Evolutionary conservation across 2,329 filamentous ascomycete genomes (phyloP), one percentile per base, ranked within the genome.

Genomic region (Diaporthe sp.): DNA sequence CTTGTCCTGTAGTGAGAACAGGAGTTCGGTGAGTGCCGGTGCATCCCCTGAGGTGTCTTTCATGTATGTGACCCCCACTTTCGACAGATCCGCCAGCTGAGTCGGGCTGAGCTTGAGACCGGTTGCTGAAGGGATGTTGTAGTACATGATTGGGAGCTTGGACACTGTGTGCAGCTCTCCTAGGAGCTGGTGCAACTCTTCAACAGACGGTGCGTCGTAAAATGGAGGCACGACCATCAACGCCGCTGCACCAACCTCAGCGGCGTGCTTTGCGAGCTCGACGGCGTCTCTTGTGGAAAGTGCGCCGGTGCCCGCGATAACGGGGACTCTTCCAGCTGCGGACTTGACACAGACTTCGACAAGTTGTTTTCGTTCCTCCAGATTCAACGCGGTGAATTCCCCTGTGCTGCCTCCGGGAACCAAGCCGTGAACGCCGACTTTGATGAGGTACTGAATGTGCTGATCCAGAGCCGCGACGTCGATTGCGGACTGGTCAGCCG

Each of bases 1-100:
- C 35, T 82, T 77, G 71, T 84, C 81, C 2, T 80, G 78, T 28
- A 83, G 78, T 6, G 78, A 77, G 76, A 89, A 88, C 5, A 89
- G 80, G 19, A 89, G 77, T 73, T 89, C 86, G 2, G 86, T 89
- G 7, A 88, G 79, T 0, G 85, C 86, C 0, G 87, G 87, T 1
- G 83, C 87, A 71, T 89, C 86, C 25, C 87, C 87, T 3, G 87
- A 89, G 0, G 87, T 89, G 77, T 89, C 87, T 78, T 89, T 89
- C 40, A 89, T 78, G 75, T 87, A 88, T 77, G 84, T 85, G 5
- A 88, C 86, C 15, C 87, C 87, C 0, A 86, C 83, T 8, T 85
- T 82, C 4, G 81, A 83, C 3, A 89, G 80, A 0, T 81, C 81
- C 1, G 86, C 87, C 13, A 89, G 82, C 72, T 88, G 82, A 0